A percentile compares a stretch with the other conserved stretches of the same genome.
phyloP scores from a whole-genome alignment of 106 monocot species.

The Dendrobium nobile region DNA sequence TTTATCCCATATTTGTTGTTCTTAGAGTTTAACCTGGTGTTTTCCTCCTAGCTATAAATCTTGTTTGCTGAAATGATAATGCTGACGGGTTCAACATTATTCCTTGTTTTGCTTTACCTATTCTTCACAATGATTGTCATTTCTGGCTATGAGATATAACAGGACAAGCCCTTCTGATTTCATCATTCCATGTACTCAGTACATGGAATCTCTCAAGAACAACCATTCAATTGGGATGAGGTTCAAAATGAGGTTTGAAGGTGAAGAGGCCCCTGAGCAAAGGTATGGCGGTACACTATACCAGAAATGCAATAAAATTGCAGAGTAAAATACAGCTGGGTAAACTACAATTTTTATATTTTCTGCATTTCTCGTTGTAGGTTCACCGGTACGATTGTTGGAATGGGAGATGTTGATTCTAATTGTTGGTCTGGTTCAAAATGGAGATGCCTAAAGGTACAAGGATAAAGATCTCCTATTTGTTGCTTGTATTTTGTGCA shows the following conservation, averaged over 20 bases:
- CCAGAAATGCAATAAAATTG: too few relatives aligned
- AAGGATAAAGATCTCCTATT: background rate
- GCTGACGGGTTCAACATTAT: too few relatives aligned
- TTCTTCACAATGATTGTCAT: too few relatives aligned
- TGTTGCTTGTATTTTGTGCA: background rate
- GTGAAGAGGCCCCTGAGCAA: constrained; percentile 95
- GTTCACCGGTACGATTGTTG: constrained; percentile 88
- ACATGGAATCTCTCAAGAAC: constrained; percentile 81
- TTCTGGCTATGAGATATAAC: too few relatives aligned
- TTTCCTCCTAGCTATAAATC: too few relatives aligned
- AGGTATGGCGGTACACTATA: constrained; percentile 31
- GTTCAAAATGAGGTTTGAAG: constrained; percentile 96
- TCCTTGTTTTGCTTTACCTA: too few relatives aligned
- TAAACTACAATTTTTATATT: background rate
- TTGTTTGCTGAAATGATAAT: too few relatives aligned
- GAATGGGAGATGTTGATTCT: constrained; percentile 57
- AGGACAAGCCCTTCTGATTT: constrained; percentile 96
- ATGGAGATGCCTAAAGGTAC: constrained; percentile 90
- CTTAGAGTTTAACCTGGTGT: too few relatives aligned
- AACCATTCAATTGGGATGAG: constrained; percentile 75
- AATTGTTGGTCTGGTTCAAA: constrained; percentile 72
- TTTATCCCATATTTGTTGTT: too few relatives aligned
- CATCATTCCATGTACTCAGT: constrained; percentile 79
- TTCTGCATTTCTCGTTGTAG: constrained; percentile 17
- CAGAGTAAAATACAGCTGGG: background rate